These are phyloP conservation scores for Physaria fendleri DNA, from an alignment of 345 rosid genomes.

Conservation along the genomic window DNA sequence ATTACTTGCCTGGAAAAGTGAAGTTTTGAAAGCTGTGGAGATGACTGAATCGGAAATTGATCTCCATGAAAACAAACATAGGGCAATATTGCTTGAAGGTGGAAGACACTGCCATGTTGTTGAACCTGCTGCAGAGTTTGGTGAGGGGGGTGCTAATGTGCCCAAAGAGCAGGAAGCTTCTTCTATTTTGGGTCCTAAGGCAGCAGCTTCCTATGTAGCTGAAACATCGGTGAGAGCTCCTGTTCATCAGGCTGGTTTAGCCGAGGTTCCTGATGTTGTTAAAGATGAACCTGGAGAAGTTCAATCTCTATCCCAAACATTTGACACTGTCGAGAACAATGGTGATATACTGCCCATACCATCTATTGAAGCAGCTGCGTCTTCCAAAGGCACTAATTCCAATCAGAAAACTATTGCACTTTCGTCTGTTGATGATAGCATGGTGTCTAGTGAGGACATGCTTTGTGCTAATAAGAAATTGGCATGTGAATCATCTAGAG, in stretches of 20 bases:
- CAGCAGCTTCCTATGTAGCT: slow-evolving; percentile 36
- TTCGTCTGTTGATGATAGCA: slow-evolving; percentile 19
- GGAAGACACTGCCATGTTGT: slow-evolving; percentile 26
- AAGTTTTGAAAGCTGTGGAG: slow-evolving; percentile 63
- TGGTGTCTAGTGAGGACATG: slow-evolving; percentile 29
- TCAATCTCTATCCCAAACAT: slow-evolving; percentile 38
- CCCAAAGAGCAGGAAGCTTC: slow-evolving; percentile 24
- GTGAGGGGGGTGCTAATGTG: slow-evolving; percentile 28
- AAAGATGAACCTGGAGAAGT: slow-evolving; percentile 66
- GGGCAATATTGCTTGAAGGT: slow-evolving; percentile 40
- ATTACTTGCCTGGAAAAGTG: slow-evolving; percentile 57
- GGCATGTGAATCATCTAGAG: slow-evolving; percentile 51
- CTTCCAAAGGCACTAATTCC: slow-evolving; percentile 6
- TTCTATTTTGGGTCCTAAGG: slow-evolving; percentile 41
- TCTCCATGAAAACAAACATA: slow-evolving; percentile 67
- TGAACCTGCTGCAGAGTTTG: slow-evolving; percentile 23
- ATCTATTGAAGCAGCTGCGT: slow-evolving; percentile 14
- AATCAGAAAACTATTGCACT: slow-evolving; percentile 22
- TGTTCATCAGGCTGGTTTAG: slow-evolving; percentile 35
- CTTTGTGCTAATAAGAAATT: slow-evolving; percentile 48
- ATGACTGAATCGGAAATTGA: slow-evolving; percentile 83
- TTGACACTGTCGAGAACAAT: slow-evolving; percentile 22
- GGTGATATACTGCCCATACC: slow-evolving; percentile 28
- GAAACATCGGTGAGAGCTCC: slow-evolving; percentile 28
- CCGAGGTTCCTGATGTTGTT: slow-evolving; percentile 36